Evolutionary conservation across 345 rosid genomes (phyloP), one percentile per base, ranked within the genome.

Genomic region (Eucalyptus curtisii): DNA sequence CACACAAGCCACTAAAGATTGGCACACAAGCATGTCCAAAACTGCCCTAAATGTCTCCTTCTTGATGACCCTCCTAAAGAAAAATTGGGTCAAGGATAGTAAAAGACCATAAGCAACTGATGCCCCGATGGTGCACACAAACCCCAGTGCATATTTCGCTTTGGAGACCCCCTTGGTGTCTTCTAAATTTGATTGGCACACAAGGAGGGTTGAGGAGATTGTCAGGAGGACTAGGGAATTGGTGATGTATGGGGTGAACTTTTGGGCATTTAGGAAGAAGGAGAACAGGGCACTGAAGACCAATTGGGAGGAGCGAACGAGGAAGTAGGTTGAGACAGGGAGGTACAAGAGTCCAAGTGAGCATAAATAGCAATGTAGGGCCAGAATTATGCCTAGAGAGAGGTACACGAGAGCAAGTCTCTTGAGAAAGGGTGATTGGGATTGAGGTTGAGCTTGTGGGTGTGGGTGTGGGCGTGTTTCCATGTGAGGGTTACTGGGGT

Each of bases 271-370:
- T 44, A 93, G 89, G 91, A 93, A 90, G 89, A 42, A 92, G 44
- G 94, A 88, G 86, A 92, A 94, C 15, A 92, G 86, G 57, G 91
- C 91, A 88, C 90, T 94, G 89, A 94, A 92, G 68, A 89, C 94
- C 82, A 92, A 57, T 37, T 93, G 93, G 22, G 93, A 88, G 30
- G 94, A 91, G 27, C 91, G 82, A 8, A 92, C 45, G 40, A 94
- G 88, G 22, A 90, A 82, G 59, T 49, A 90, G 4, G 94, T 93
- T 1, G 95, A 92, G 31, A 94, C 91, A 1, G 94, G 95, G 59
- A 93, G 93, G 82, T 92, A 91, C 44, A 81, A 12, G 13, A 92
- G 86, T 11, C 95, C 95, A 12, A 92, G n/a, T 2, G 95, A 91
- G 88, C 84, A 92, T 59, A 93, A 31, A 86, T 89, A 27, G 89